Conservation (phyloP, 2,329 filamentous ascomycete species). For the Neonectria ditissima region DNA sequence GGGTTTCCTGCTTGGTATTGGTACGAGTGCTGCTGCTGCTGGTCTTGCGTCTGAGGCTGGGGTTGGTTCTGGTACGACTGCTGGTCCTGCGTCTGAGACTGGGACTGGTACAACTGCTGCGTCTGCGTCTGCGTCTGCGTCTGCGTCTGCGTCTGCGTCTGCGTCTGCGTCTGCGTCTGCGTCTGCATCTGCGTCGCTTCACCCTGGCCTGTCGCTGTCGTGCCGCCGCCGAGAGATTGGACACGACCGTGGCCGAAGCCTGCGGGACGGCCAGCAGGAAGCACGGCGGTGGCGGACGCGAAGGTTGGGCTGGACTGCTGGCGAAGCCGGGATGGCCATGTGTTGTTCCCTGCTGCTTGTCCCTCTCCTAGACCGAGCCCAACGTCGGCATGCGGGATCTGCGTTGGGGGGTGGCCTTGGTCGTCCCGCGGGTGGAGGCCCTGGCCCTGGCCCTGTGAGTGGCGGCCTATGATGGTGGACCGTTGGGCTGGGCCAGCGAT, state of each 20-base stretch:
- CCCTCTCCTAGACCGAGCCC: conserved; percentile 43
- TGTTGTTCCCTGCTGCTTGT: conserved; percentile 31
- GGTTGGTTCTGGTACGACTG: conserved; percentile 15
- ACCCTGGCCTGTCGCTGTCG: not conserved
- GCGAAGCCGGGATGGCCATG: conserved; percentile 23
- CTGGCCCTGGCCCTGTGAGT: conserved; percentile 38
- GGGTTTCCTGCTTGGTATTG: conserved; percentile 18
- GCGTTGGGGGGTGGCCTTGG: conserved; percentile 38
- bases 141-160: conserved; percentile 9
- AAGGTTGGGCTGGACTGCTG: conserved; percentile 24
- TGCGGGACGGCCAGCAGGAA: conserved; percentile 13
- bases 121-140: conserved; percentile 5
- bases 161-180: conserved; percentile 9
- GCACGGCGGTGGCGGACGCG: conserved; percentile 10
- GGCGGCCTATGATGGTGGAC: conserved; percentile 42
- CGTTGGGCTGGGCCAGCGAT: conserved; percentile 38
- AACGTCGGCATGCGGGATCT: conserved; percentile 43
- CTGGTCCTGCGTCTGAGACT: not conserved
- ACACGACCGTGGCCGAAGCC: conserved; percentile 22
- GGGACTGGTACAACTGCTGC: not conserved
- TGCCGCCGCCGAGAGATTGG: conserved; percentile 21
- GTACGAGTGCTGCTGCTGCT: conserved; percentile 10
- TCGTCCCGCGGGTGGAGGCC: conserved; percentile 42
- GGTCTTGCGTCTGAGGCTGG: conserved; percentile 11
- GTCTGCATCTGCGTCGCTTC: conserved; percentile 13